Conservation (phyloP, 2,329 filamentous ascomycete genomes). For the Alternaria infectoria region DNA sequence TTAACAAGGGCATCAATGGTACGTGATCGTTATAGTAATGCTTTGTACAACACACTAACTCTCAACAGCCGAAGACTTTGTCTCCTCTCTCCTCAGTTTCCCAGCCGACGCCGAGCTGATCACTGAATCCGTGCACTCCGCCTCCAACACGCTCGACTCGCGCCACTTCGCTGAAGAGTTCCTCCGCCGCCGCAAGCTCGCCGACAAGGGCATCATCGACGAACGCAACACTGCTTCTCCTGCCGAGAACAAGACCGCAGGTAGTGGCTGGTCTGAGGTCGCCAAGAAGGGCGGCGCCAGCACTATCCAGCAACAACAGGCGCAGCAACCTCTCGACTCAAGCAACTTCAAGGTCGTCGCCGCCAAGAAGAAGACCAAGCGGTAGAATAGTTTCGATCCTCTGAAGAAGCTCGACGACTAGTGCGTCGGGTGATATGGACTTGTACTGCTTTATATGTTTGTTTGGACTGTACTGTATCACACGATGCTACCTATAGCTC, state of each 20-base stretch:
- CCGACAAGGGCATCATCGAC: slow-evolving; percentile 88
- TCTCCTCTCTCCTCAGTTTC: slow-evolving; percentile 74
- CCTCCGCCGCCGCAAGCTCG: slow-evolving; percentile 87
- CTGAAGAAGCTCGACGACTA: background rate
- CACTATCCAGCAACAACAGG: slow-evolving; percentile 47
- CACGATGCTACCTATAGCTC: background rate
- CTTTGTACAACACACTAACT: slow-evolving; percentile 20
- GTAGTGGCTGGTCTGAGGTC: slow-evolving; percentile 92
- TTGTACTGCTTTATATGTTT: background rate
- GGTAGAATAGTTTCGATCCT: slow-evolving; percentile 25
- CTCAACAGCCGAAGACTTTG: slow-evolving; percentile 75
- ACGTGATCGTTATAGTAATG: slow-evolving; percentile 12
- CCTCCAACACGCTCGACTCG: slow-evolving; percentile 87
- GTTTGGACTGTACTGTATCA: background rate
- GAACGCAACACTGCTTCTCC: slow-evolving; percentile 64
- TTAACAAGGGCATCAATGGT: slow-evolving; percentile 72
- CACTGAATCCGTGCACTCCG: slow-evolving; percentile 86
- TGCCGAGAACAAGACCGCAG: slow-evolving; percentile 51
- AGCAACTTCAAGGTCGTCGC: slow-evolving; percentile 89
- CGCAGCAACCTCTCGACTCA: slow-evolving; percentile 50
- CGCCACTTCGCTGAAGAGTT: slow-evolving; percentile 95
- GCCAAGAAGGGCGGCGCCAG: slow-evolving; percentile 87
- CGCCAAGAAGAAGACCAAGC: slow-evolving; percentile 82
- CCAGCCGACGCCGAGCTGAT: slow-evolving; percentile 82
- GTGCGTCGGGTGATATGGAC: background rate